Percentiles rank a stretch among this genome's conserved stretches.
phyloP scores from a whole-genome alignment of 176 grass and related monocot genomes.

The Paspalum vaginatum region DNA sequence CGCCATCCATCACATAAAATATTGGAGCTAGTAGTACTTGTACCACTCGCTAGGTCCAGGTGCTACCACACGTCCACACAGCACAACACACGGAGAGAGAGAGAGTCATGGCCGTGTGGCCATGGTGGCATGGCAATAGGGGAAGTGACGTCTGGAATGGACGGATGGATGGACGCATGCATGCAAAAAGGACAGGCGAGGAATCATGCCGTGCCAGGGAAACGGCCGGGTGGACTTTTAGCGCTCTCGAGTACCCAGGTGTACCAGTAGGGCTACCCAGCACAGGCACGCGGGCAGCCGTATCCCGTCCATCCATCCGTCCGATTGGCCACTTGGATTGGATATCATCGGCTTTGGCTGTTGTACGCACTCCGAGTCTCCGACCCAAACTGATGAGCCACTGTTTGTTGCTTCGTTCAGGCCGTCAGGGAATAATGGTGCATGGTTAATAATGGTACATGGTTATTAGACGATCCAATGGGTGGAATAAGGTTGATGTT shows the following conservation, averaged over 20 bases:
- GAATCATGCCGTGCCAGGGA: slow-evolving; percentile 39
- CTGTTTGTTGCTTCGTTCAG: too few species aligned
- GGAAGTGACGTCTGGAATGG: slow-evolving; percentile 45
- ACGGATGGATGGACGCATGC: slow-evolving; percentile 54
- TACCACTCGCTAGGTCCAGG: neutral
- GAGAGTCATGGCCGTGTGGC: slow-evolving; percentile 24
- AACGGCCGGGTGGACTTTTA: slow-evolving; percentile 44
- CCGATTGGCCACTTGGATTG: neutral
- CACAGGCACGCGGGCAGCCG: neutral
- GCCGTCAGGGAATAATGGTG: too few species aligned
- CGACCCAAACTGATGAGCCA: too few species aligned
- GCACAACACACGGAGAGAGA: neutral
- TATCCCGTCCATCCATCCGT: neutral
- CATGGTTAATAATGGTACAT: too few species aligned
- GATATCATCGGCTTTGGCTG: too few species aligned
- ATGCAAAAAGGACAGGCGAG: slow-evolving; percentile 25
- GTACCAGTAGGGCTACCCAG: neutral
- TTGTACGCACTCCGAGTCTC: too few species aligned
- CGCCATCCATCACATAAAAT: slow-evolving; percentile 39
- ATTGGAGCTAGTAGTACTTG: neutral
- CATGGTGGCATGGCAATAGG: neutral
- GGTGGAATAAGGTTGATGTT: too few species aligned
- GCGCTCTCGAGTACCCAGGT: neutral
- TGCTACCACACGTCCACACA: neutral
- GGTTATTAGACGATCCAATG: too few species aligned